Conservation (phyloP, 441 rosid species). For the Mallotus japonicus region DNA sequence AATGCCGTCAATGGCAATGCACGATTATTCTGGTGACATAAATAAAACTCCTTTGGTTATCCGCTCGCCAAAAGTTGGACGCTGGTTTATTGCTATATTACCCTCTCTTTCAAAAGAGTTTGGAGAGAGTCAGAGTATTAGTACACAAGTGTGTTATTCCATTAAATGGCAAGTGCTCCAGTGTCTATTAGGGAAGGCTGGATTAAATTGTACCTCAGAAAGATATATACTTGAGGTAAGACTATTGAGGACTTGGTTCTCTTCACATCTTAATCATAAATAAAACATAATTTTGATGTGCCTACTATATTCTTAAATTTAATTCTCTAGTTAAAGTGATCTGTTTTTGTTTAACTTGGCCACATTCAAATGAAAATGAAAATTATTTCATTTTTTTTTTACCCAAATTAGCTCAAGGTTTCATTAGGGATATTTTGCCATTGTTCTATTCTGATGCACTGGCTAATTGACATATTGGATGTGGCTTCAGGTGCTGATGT, state of each 20-base stretch:
- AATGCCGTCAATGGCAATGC: conserved; percentile 53
- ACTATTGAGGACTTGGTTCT: neutral
- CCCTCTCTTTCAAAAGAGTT: conserved; percentile 40
- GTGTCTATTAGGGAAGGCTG: conserved; percentile 79
- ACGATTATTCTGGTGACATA: conserved; percentile 75
- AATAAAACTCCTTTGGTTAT: conserved; percentile 55
- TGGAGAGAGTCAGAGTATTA: conserved; percentile 34
- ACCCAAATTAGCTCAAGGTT: conserved; percentile 4
- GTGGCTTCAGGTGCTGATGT: neutral
- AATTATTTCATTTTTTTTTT: neutral
- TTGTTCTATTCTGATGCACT: neutral
- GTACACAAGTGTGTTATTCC: conserved; percentile 62
- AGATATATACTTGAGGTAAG: conserved; percentile 74
- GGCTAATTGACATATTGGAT: neutral
- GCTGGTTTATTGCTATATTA: conserved; percentile 66
- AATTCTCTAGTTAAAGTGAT: too few relatives aligned
- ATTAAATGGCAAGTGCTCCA: conserved; percentile 54
- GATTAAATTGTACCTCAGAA: conserved; percentile 64
- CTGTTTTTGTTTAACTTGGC: too few relatives aligned
- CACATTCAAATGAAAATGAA: too few relatives aligned
- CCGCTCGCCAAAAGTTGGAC: conserved; percentile 69
- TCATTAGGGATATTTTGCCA: conserved; percentile 5
- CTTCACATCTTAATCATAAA: neutral
- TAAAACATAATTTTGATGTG: neutral
- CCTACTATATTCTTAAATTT: too few relatives aligned